Evolutionary conservation across 129 eudicot genomes (phyloP).

Genomic region (Escallonia herrerae): DNA sequence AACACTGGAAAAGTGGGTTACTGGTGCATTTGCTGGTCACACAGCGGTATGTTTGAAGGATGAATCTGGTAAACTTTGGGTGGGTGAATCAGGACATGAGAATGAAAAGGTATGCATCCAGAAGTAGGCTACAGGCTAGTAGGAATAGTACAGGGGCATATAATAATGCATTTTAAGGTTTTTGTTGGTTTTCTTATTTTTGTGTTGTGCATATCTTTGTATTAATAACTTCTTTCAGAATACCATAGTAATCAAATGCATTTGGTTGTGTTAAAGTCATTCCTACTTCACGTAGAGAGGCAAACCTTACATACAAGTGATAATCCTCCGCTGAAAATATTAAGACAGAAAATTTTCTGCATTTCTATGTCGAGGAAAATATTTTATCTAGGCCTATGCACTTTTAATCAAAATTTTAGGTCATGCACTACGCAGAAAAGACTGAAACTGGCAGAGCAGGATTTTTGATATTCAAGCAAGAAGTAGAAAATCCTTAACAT

Average conservation of each 20-base stretch:
- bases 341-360: too few species aligned
- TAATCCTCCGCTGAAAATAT: too few species aligned
- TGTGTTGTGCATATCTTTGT: background rate
- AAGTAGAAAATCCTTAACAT: too few species aligned
- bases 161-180: background rate
- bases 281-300: too few species aligned
- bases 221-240: background rate
- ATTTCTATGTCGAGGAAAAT: too few species aligned
- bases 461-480: too few species aligned
- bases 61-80: conserved; percentile 87
- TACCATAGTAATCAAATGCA: background rate
- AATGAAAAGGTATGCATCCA: conserved; percentile 71
- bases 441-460: too few species aligned
- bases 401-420: too few species aligned
- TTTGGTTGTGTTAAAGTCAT: background rate
- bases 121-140: background rate
- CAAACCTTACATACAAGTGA: too few species aligned
- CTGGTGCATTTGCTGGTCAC: conserved; percentile 99
- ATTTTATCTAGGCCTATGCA: too few species aligned
- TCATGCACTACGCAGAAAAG: too few species aligned
- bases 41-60: conserved; percentile 98
- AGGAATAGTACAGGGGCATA: background rate
- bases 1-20: conserved; percentile 99
- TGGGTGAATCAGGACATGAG: conserved; percentile 99
- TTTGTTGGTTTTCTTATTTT: background rate